Conservation (phyloP, 768 basidiomycete species). For the Podaxis pistillaris region DNA sequence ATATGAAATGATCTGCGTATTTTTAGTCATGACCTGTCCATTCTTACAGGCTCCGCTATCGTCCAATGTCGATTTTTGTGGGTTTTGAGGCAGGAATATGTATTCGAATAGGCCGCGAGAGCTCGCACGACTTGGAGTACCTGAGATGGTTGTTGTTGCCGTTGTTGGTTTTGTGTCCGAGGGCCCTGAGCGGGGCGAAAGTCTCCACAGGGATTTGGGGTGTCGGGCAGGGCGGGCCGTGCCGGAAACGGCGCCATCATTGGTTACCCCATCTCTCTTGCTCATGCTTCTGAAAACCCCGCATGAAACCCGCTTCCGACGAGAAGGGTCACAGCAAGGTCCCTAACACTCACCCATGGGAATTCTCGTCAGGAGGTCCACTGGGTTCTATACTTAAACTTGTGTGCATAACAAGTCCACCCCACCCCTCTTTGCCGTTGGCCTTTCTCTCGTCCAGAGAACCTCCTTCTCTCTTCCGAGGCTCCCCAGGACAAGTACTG, state of each 20-base stretch:
- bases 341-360: not conserved
- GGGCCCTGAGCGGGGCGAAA: not conserved
- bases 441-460: not conserved
- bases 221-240: not conserved
- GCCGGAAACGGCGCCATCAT: not conserved
- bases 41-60: not conserved
- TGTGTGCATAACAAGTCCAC: no score
- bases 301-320: constrained; percentile 2
- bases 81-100: not conserved
- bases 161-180: not conserved
- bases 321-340: not conserved
- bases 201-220: not conserved
- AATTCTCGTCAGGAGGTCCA: not conserved
- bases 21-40: not conserved
- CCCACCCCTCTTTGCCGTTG: not conserved
- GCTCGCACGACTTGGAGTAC: not conserved
- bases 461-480: not conserved
- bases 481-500: not conserved
- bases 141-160: not conserved
- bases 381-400: constrained; percentile 9
- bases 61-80: not conserved
- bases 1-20: not conserved
- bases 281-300: constrained; percentile 2
- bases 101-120: not conserved
- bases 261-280: not conserved